Percentiles rank a stretch among this genome's conserved stretches.
These are phyloP conservation scores for Alternaria dauci DNA, from an alignment of 2,329 filamentous ascomycete genomes.

Conservation along the genomic window DNA sequence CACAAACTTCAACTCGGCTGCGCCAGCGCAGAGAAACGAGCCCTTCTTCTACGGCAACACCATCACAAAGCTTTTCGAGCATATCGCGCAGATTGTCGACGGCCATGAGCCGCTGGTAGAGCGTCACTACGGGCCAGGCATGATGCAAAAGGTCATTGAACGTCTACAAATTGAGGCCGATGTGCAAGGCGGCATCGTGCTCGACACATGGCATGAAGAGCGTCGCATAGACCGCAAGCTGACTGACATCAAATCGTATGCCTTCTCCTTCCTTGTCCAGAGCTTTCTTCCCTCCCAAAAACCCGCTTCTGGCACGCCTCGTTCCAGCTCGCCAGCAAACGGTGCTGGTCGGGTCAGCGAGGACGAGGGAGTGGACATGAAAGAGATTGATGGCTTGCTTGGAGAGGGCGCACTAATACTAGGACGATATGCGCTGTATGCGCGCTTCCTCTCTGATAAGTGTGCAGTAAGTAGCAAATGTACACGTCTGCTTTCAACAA, in stretches of 20 bases:
- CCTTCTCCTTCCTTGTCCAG: slow-evolving; percentile 95
- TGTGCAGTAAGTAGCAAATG: slow-evolving; percentile 69
- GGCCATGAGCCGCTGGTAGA: slow-evolving; percentile 90
- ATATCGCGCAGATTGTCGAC: slow-evolving; percentile 96
- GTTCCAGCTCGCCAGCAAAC: slow-evolving; percentile 77
- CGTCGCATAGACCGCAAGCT: slow-evolving; percentile 82
- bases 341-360: slow-evolving; percentile 70
- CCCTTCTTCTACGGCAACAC: slow-evolving; percentile 91
- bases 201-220: slow-evolving; percentile 96
- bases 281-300: slow-evolving; percentile 83
- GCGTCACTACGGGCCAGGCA: slow-evolving; percentile 88
- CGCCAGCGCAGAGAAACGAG: slow-evolving; percentile 70
- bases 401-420: slow-evolving; percentile 93
- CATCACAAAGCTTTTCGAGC: slow-evolving; percentile 91
- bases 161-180: slow-evolving; percentile 93
- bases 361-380: slow-evolving; percentile 96
- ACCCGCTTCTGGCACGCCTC: slow-evolving; percentile 66
- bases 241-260: slow-evolving; percentile 96
- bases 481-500: neutral
- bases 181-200: slow-evolving; percentile 91
- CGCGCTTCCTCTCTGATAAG: slow-evolving; percentile 86
- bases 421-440: slow-evolving; percentile 90
- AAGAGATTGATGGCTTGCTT: slow-evolving; percentile 86
- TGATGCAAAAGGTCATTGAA: slow-evolving; percentile 95
- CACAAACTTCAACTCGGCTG: slow-evolving; percentile 76